Base-by-base conservation (phyloP, 805 yeast species). In the Candida taoyuanica region DNA sequence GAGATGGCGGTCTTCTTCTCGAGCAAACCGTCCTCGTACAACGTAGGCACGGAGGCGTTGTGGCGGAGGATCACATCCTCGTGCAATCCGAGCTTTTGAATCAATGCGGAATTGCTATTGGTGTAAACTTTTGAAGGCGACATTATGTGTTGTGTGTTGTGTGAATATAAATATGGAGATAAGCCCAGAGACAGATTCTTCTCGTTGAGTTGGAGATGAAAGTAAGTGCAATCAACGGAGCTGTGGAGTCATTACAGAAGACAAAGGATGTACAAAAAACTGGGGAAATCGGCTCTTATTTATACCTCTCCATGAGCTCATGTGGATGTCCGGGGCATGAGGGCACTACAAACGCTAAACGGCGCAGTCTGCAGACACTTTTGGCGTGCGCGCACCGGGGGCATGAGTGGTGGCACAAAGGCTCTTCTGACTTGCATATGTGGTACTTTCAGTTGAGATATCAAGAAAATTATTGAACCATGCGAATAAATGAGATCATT, bases 1-100 rank as follows among this genome's bases (percentile, higher is more conserved):
- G 94, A 79, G 53, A 91, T 83, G 40, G 94, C 88, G 30, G 97
- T 89, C 43, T 95, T 89, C 56, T 76, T 78, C 69, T 91, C 98
- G 49, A 76, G 69, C 45, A 91, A 73, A 46, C 94, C 98, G 61
- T 93, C 98, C 64, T 91, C 98, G 70, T 91, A 93, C 45, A 91
- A 72, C 31, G 86, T 76, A 50, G 98, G 95, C 21, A 89, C 85
- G 29, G 96, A 83, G 35, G 98, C 88, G 63, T 93, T 91, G 72
- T 91, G 95, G 60, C 87, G 84, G 50, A 84, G 77, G 17, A 67
- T 59, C 15, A 81, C 81, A 31, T 80, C 89, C 30, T 72, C 72
- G 49, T 73, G 71, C 44, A 84, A 70, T 28, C 71, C 73, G 33
- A 75, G 55, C 38, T 60, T 47, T 34, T 51, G 40, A 34, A 53